Evolutionary conservation across 176 grass and related monocot genomes (phyloP), one percentile per base, ranked within the genome.

Genomic region (Stipa capillata): DNA sequence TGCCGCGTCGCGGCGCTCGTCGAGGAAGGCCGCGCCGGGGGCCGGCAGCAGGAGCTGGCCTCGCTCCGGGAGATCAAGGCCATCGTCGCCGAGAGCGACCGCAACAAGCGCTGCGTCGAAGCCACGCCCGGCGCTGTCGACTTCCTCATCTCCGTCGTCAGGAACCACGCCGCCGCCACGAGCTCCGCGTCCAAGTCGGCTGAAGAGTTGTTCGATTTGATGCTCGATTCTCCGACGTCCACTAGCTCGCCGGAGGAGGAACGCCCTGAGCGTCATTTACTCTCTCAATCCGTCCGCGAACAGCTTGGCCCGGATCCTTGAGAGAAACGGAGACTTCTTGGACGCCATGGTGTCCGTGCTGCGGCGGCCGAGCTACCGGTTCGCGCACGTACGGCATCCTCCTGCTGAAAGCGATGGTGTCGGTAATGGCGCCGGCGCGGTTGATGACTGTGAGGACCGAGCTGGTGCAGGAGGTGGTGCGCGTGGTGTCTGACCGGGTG

Each of bases 71-170:
- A 85, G 81, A 87, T 99, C 56, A 81, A 69, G 20, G 45, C 65
- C 50, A 43, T 84, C 72, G 85, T 83, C 58, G 76, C 56, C 9
- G 86, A 95, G 83, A 90, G 90, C 77, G 92, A 95, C 7, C 88
- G 85, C 14, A 95, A 79, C 81, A 65, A 62, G 57, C 76, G 86
- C 4, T 85, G 86, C 58, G 79, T 89, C 48, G 81, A 86, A 73
- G 87, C 44, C 50, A 77, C 77, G 0, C 29, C 78, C 0, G 87
- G 82, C 3, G 78, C 78, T 31, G 6, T 89, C 65, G 87, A 85
- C 5, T 89, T 89, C 72, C 82, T 89, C 72, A 64, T 71, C 21
- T 82, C 83, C 1, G 8, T 89, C 56, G 18, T 89, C 72, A 5
- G 0, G 13, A 81, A 32, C 28, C 17, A 80, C 25, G 35, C 48